Base-by-base conservation (phyloP, 2,329 filamentous ascomycete species). In the Fusarium subglutinans region DNA sequence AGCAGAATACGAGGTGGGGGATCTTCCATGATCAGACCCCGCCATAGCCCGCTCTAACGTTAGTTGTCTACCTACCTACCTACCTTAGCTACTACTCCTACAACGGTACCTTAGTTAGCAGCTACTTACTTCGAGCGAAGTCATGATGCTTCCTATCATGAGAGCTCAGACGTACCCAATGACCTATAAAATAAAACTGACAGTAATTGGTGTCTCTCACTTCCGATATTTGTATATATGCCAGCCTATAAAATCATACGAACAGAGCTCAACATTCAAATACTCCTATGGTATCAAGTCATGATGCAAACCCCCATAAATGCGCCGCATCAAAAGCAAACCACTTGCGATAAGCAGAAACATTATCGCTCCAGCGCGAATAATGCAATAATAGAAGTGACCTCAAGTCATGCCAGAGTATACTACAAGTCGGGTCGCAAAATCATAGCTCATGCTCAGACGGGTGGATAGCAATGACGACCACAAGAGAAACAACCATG, bases 401-500 rank as follows among this genome's bases (percentile, higher is more conserved):
- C 17, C 40, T 24, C 33, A 6, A 33, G 28, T 18, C 22, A 50
- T 38, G 47, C 11, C n/a, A 60, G 37, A 37, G 26, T 59, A 53
- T 18, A n/a, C 33, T 37, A 24, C 41, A 30, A 53, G 30, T 20
- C 22, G 26, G 50, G 47, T 38, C 13, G 26, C 30, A 28, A 24
- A 24, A 47, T 58, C 71, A 79, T 28, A 74, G 37, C 38, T 77
- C 76, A 18, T 63, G 45, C n/a, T 72, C 69, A 6, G 71, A 66
- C 26, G 83, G 83, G 37, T 89, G 87, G 58, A 90, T 87, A 22
- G 89, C 86, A 51, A 92, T 79, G 5, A 92, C 88, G 8, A 92
- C 87, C 20, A 90, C 84, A 69, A 92, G 80, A 54, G 87, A 90
- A 35, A 87, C 84, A 43, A 91, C 80, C 86, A 92, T 92, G 68